Evolutionary conservation across 208 protist genomes (phyloP), one percentile per base, ranked within the genome.

Genomic region (Trichomonas tenax): DNA sequence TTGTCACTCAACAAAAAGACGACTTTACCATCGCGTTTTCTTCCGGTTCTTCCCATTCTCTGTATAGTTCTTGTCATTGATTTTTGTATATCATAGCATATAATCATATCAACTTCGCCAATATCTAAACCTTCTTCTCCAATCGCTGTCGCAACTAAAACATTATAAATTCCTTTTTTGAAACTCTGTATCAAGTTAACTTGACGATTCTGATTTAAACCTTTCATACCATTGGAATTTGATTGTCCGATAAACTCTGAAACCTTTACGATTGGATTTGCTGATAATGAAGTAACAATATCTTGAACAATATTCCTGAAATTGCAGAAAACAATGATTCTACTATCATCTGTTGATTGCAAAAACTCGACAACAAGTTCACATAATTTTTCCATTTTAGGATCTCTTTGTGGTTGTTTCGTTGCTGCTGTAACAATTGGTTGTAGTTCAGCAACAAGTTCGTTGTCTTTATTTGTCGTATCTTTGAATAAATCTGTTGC

Each of bases 61-160:
- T 98, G 97, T 51, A 96, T 96, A 8, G 46, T 95, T 2, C 97
- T 63, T 10, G 86, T 95, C 9, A 82, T 31, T 40, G 96, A 97
- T 6, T 82, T 81, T 45, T 84, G 36, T 0, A 86, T 51, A 86
- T 98, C 97, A 72, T 96, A 98, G 46, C 48, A 96, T 17, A 97
- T 96, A 81, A 97, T 97, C 15, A 97, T 82, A 86, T 98, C 97
- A 8, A 97, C 97, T 90, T 97, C 96, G 0, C 97, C 97, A 58
- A 97, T 97, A 95, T 97, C 97, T 9, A 97, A 82, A 1, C 97
- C 97, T 96, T 97, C 97, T 96, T 97, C 97, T 36, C 96, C 97
- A n/a, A 97, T 96, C 0, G 46, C 96, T 34, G 97, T 97, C 26
- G 96, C 82, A 10, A 97, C 96, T 17, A 97, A 96, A 2, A 97